Percentiles rank a stretch among this genome's conserved stretches.
phyloP scores from a whole-genome alignment of 129 eudicot genomes.

The Silybum marianum region DNA sequence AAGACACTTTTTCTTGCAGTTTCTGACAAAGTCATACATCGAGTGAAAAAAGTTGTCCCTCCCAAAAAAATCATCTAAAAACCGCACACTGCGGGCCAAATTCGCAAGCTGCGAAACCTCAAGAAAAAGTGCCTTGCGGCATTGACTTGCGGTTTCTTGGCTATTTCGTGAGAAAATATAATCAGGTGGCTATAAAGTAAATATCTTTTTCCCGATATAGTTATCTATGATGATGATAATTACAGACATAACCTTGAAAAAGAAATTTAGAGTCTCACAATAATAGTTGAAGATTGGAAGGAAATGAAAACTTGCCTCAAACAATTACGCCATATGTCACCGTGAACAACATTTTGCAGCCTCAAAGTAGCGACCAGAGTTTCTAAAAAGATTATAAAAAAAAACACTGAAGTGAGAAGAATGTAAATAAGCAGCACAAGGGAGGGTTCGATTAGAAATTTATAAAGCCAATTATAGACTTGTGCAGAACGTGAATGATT shows the following conservation, averaged over 20 bases:
- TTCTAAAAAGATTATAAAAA: constrained; percentile 8
- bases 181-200: not conserved
- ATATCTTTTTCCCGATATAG: no score
- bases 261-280: no score
- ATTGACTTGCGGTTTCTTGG: not conserved
- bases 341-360: not conserved
- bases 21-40: no score
- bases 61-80: not conserved
- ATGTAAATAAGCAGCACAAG: constrained; percentile 10
- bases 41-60: not conserved
- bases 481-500: constrained; percentile 33
- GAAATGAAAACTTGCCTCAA: not conserved
- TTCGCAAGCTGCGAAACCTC: no score
- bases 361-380: constrained; percentile 17
- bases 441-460: constrained; percentile 17
- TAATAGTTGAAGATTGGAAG: not conserved
- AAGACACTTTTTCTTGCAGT: no score
- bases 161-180: not conserved
- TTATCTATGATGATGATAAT: not conserved
- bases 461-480: constrained; percentile 19
- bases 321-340: not conserved
- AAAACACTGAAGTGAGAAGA: constrained; percentile 18
- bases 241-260: no score
- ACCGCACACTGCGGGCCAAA: no score
- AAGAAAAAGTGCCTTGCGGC: no score